These are phyloP conservation scores for Halteria grandinella DNA, from an alignment of 73 alveolate genomes.

Conservation along the genomic window DNA sequence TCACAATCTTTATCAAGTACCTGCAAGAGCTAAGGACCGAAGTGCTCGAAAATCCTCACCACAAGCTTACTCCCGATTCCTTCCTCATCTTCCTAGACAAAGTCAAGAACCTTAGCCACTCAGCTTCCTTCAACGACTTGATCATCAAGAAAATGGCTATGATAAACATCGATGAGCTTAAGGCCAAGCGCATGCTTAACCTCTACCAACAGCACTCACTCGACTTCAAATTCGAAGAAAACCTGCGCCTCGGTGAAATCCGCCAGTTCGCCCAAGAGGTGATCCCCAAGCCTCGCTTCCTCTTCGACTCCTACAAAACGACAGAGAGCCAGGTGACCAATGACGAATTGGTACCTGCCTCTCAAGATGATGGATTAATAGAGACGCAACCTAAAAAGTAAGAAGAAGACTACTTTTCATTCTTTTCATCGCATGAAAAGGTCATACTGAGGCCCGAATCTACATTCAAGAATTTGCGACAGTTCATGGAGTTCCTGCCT, in stretches of 20 bases:
- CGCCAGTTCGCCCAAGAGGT: slow-evolving; percentile 65
- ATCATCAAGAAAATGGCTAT: slow-evolving; percentile 5
- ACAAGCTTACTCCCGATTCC: slow-evolving; percentile 62
- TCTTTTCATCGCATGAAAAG: slow-evolving; percentile 67
- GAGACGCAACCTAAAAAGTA: slow-evolving; percentile 22
- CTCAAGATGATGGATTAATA: background rate
- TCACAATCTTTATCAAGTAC: slow-evolving; percentile 46
- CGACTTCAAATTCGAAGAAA: slow-evolving; percentile 65
- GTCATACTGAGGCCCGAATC: slow-evolving; percentile 56
- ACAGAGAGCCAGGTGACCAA: background rate
- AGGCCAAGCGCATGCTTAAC: slow-evolving; percentile 21
- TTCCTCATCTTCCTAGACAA: slow-evolving; percentile 66
- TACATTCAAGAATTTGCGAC: slow-evolving; percentile 46
- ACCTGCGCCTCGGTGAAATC: slow-evolving; percentile 63
- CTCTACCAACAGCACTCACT: slow-evolving; percentile 53
- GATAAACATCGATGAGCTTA: slow-evolving; percentile 18
- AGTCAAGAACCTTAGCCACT: slow-evolving; percentile 43
- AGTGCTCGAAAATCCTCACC: slow-evolving; percentile 51
- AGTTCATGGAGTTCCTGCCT: slow-evolving; percentile 59
- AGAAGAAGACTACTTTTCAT: slow-evolving; percentile 52
- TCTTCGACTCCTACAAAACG: slow-evolving; percentile 53
- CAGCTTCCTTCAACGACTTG: slow-evolving; percentile 26
- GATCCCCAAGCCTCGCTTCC: slow-evolving; percentile 58
- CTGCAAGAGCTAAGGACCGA: slow-evolving; percentile 39
- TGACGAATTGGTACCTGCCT: background rate